Conservation (phyloP, 352 stramenopile species). For the Globisporangium cylindrosporum region DNA sequence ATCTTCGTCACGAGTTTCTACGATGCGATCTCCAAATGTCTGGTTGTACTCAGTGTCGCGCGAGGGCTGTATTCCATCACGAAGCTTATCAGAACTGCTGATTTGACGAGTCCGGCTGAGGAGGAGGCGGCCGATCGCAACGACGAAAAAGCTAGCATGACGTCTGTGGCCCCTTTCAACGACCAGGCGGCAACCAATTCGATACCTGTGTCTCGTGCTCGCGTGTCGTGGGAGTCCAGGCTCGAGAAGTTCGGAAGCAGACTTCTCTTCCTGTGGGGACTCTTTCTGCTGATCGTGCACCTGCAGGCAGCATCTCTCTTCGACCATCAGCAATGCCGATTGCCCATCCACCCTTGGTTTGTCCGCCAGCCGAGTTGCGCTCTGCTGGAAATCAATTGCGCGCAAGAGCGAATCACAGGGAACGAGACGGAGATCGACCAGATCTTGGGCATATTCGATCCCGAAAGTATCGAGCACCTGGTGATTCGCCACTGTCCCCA, state of each 20-base stretch:
- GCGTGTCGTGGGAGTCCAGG: not conserved
- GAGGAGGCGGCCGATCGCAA: not conserved
- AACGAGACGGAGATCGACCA: conserved; percentile 18
- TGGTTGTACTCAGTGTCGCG: conserved; percentile 30
- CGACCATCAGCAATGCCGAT: conserved; percentile 15
- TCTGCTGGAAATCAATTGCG: conserved; percentile 28
- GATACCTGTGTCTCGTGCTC: not conserved
- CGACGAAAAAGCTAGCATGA: not conserved
- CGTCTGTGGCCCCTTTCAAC: not conserved
- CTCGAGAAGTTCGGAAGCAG: conserved; percentile 16
- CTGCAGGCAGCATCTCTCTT: conserved; percentile 15
- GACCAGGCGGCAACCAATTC: not conserved
- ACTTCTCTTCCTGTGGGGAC: conserved; percentile 21
- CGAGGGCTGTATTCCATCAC: conserved; percentile 19
- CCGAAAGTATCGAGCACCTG: conserved; percentile 19
- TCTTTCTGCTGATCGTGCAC: conserved; percentile 18
- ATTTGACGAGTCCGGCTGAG: conserved; percentile 1
- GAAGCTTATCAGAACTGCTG: conserved; percentile 13
- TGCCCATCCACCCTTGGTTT: conserved; percentile 29
- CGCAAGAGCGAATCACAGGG: conserved; percentile 7
- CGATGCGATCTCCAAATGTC: conserved; percentile 21
- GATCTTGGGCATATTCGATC: conserved; percentile 16
- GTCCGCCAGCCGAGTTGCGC: conserved; percentile 19
- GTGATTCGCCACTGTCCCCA: conserved; percentile 27
- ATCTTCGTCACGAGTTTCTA: conserved; percentile 20